Base-by-base conservation (phyloP, 2,329 filamentous ascomycete species). In the Acephala macrosclerotiorum region DNA sequence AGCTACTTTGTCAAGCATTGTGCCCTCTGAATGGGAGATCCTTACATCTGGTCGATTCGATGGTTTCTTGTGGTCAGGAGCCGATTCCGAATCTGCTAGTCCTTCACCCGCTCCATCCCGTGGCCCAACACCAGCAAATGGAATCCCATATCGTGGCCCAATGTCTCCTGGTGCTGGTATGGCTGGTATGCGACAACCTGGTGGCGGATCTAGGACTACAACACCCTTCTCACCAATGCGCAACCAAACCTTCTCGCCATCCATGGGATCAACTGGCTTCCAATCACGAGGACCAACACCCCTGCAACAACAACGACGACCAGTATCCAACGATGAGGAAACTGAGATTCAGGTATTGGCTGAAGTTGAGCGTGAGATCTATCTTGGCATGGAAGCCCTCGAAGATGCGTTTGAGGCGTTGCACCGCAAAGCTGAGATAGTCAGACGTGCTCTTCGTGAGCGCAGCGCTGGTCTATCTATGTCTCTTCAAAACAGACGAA, bases 11-110 rank as follows among this genome's bases (percentile, higher is more conserved):
- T 90, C 92, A 40, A 93, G 94, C 60, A 96, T 98, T 72, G 96
- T 91, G 75, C 87, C 89, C 56, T 91, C 92, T n/a, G 95, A 98
- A 78, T 98, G 95, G 95, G 95, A 97, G 68, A 97, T 98, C 63
- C 84, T 98, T 14, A 93, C 91, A 4, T 97, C 95, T 0, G 95
- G 95, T 33, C 91, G 95, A 33, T 98, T 98, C 73, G 94, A 97
- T 75, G 95, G 95, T 3, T 98, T 98, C 79, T 84, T 97, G 22
- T 97, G 95, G 88, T 97, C 93, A 53, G 95, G 95, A 25, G 93
- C 93, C 7, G 94, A 97, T 61, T 77, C 72, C n/a, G 85, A 86
- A 1, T 70, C 71, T 73, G 74, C 74, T 80, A 68, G 77, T 81
- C 77, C 75, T 70, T 78, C 70, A 67, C 78, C 77, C 70, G 76